phyloP scores from a whole-genome alignment of 192 early-diverging fungal genomes.

The Coemansia sp. region DNA sequence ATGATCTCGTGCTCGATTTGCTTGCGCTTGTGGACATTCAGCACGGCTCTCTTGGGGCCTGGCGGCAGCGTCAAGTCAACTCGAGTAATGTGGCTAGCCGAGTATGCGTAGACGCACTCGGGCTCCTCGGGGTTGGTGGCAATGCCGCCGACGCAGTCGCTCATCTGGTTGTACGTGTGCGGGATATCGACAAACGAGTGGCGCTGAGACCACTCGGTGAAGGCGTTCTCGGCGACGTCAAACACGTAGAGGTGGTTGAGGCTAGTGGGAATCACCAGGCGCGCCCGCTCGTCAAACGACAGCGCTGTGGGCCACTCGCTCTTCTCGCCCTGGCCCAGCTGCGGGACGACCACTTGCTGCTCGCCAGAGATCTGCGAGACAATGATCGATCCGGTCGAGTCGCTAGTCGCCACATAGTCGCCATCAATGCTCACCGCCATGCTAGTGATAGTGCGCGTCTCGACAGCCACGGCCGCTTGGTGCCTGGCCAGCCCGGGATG shows the following conservation, averaged over 20 bases:
- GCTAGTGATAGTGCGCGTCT: conserved; percentile 63
- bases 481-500: conserved; percentile 39
- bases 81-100: conserved; percentile 68
- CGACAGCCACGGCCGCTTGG: conserved; percentile 18
- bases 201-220: conserved; percentile 84
- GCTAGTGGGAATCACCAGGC: conserved; percentile 60
- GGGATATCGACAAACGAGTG: conserved; percentile 69
- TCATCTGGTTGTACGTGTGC: conserved; percentile 61
- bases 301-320: conserved; percentile 35
- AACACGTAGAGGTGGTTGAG: conserved; percentile 75
- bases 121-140: conserved; percentile 68
- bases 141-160: conserved; percentile 76
- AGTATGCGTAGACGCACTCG: conserved; percentile 70
- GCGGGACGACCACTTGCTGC: conserved; percentile 38
- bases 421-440: conserved; percentile 81
- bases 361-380: conserved; percentile 75
- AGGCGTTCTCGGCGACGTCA: conserved; percentile 66
- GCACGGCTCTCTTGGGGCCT: conserved; percentile 58
- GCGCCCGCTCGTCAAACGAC: conserved; percentile 19
- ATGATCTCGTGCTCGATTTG: conserved; percentile 54
- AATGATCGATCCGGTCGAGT: conserved; percentile 71
- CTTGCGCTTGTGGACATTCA: conserved; percentile 65
- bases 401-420: conserved; percentile 81
- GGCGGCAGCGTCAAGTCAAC: conserved; percentile 70
- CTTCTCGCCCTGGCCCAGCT: conserved; percentile 14